Evolutionary conservation across 176 grass and related monocot genomes (phyloP), one percentile per base, ranked within the genome.

Genomic region (Musa beccarii): DNA sequence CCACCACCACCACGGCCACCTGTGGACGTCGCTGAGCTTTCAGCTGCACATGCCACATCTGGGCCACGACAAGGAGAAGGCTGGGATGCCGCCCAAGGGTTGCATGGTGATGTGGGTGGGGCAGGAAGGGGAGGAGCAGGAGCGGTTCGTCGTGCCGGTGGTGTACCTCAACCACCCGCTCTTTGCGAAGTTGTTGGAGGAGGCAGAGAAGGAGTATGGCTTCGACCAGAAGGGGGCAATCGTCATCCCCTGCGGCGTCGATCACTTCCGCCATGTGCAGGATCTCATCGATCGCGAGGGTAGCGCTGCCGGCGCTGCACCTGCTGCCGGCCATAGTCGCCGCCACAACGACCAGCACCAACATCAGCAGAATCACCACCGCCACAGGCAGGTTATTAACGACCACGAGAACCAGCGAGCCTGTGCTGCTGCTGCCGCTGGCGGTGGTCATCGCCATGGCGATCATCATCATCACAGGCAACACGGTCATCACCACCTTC

Each of bases 171-270:
- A 92, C 75, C 89, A 96, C 81, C 92, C 92, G 43, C 81, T 92
- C 19, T 96, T 96, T 79, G 74, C 87, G 71, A 81, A 81, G 21
- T 85, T 96, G 43, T 85, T 96, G 55, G 84, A 89, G 89, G 89
- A 87, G 79, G 92, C 92, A 6, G 92, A 92, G 84, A 89, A 96
- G 73, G 92, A 92, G 83, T 96, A 86, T 79, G 92, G 92, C 4
- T 96, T 96, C 81, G 56, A 75, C 76, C 92, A 96, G 53, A 87
- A 92, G 84, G 92, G 92, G 23, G 89, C 92, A 17, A 92, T 96
- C 85, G 92, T 87, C 76, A 92, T 96, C 83, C 92, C 92, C 49
- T 96, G 92, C 87, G 82, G 86, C 78, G 84, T 96, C 52, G 92
- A 92, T 65, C 79, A 88, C 87, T 92, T 96, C 80, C 84, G 85